phyloP scores from a whole-genome alignment of 805 yeast species.

The Starmerella tilneyi region DNA sequence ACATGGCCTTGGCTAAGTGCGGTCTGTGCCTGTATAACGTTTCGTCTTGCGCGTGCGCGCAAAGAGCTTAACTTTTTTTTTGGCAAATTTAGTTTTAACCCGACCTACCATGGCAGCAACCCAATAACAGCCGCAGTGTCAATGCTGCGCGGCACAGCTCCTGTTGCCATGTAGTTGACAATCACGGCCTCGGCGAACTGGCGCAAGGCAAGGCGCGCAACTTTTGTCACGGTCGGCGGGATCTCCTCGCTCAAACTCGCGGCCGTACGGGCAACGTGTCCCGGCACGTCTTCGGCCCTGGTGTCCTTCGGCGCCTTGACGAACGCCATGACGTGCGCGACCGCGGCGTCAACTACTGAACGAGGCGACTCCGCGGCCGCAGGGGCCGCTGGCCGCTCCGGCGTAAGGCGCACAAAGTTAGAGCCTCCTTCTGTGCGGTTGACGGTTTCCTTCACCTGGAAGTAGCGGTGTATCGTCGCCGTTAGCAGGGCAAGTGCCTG shows the following conservation, averaged over 20 bases:
- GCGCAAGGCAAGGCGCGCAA: slow-evolving; percentile 21
- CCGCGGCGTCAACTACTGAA: slow-evolving; percentile 16
- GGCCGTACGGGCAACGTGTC: slow-evolving; percentile 2
- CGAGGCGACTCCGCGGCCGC: not conserved
- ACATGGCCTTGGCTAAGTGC: no score
- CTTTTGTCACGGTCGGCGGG: not conserved
- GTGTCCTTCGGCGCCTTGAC: not conserved
- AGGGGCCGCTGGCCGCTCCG: slow-evolving; percentile 7
- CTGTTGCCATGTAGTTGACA: slow-evolving; percentile 14
- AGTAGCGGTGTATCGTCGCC: slow-evolving; percentile 68
- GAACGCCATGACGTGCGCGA: slow-evolving; percentile 6
- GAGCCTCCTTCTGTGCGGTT: slow-evolving; percentile 18
- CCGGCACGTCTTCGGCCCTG: not conserved
- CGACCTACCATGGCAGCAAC: slow-evolving; percentile 7
- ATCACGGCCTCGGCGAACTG: slow-evolving; percentile 21
- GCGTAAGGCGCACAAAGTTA: slow-evolving; percentile 9
- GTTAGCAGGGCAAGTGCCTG: slow-evolving; percentile 58
- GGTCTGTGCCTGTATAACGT: no score
- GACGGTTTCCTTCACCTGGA: slow-evolving; percentile 58
- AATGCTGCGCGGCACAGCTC: slow-evolving; percentile 10
- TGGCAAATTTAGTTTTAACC: slow-evolving; percentile 4
- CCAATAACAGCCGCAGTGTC: slow-evolving; percentile 4
- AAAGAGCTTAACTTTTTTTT: no score
- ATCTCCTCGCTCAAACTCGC: not conserved
- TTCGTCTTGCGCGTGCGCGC: no score